These are phyloP conservation scores for Trypanosoma melophagium DNA, from an alignment of 208 protist genomes.

Conservation along the genomic window DNA sequence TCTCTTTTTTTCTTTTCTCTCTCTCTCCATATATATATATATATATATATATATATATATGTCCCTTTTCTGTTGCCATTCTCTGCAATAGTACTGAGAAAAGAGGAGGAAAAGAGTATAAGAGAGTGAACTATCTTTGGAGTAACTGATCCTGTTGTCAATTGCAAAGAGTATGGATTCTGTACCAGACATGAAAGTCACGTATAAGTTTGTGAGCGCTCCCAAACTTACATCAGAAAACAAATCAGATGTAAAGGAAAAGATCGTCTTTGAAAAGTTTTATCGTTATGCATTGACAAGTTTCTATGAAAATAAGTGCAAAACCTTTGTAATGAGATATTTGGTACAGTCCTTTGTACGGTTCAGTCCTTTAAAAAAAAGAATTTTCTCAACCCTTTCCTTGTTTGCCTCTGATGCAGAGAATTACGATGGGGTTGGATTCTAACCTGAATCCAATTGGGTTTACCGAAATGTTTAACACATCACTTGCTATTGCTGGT, in stretches of 20 bases:
- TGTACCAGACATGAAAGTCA: background rate
- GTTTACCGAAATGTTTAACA: constrained; percentile 50
- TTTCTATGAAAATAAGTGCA: background rate
- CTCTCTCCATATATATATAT: background rate
- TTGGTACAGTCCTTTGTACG: background rate
- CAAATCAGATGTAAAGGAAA: background rate
- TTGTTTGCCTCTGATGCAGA: background rate
- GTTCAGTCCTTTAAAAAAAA: background rate
- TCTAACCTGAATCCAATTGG: constrained; percentile 46
- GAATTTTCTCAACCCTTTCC: background rate
- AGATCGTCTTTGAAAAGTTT: background rate
- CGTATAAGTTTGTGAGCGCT: background rate
- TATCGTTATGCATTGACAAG: background rate
- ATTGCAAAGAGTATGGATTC: background rate
- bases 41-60: no score
- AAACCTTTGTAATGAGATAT: background rate
- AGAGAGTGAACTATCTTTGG: background rate
- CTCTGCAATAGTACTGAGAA: background rate
- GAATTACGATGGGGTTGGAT: constrained; percentile 55
- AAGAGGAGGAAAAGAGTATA: background rate
- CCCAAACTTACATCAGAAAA: background rate
- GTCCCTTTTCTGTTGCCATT: no score
- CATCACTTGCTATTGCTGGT: constrained; percentile 31
- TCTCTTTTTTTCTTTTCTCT: background rate
- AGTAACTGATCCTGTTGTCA: background rate